phyloP scores from a whole-genome alignment of 2,329 filamentous ascomycete genomes.

The Aureobasidium mangrovei region DNA sequence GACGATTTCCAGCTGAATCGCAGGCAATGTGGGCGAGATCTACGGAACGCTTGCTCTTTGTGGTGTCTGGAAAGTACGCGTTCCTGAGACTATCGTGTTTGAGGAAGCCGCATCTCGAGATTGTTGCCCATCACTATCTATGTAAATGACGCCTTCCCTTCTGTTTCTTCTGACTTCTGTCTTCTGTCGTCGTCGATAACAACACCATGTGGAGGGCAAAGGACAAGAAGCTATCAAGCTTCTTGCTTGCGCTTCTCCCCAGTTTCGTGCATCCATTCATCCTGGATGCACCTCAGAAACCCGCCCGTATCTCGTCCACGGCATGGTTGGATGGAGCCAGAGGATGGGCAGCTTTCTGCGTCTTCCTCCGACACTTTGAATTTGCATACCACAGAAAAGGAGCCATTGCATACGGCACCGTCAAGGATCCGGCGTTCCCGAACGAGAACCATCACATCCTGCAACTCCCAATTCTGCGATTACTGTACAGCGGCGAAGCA shows the following conservation, averaged over 20 bases:
- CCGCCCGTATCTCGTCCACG: conserved; percentile 27
- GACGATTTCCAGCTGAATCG: too few species aligned
- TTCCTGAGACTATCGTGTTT: too few species aligned
- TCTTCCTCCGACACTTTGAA: conserved; percentile 55
- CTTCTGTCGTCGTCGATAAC: neutral
- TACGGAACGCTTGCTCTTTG: too few species aligned
- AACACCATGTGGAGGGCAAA: neutral
- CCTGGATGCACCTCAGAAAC: neutral
- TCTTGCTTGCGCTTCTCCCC: conserved; percentile 11
- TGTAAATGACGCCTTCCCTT: conserved; percentile 5
- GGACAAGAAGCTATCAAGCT: conserved; percentile 2
- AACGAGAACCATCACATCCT: conserved; percentile 27
- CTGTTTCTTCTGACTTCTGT: neutral
- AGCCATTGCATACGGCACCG: conserved; percentile 13
- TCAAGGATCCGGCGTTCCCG: conserved; percentile 35
- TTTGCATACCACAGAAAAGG: conserved; percentile 15
- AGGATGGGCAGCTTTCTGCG: conserved; percentile 58
- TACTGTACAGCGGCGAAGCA: conserved; percentile 47
- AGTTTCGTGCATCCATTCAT: conserved; percentile 8
- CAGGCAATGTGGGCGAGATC: too few species aligned
- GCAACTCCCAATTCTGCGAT: conserved; percentile 47
- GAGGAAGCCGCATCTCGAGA: too few species aligned
- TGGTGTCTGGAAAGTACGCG: too few species aligned
- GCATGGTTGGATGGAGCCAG: conserved; percentile 58
- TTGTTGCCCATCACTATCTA: neutral